Conservation (phyloP, 192 early-diverging fungal genomes). For the Coemansia sp. region DNA sequence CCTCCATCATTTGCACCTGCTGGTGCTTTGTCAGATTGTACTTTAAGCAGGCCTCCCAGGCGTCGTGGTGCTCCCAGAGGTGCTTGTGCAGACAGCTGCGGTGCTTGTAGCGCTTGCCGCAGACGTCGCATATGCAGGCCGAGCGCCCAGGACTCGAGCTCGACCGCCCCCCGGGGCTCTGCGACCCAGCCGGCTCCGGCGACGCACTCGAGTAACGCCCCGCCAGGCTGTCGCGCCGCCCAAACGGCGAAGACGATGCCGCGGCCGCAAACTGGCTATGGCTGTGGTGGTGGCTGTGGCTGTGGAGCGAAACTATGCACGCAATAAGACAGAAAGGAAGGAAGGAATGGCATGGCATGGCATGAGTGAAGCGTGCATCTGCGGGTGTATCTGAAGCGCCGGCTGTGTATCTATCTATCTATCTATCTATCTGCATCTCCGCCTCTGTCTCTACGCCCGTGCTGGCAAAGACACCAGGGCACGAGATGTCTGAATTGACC, state of each 20-base stretch:
- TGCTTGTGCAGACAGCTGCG: conserved; percentile 60
- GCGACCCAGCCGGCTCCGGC: conserved; percentile 35
- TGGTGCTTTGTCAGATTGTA: conserved; percentile 64
- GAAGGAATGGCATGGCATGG: too few relatives aligned
- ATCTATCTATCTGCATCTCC: too few relatives aligned
- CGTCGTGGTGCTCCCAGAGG: conserved; percentile 62
- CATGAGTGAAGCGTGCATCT: too few relatives aligned
- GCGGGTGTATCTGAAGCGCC: too few relatives aligned
- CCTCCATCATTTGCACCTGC: conserved; percentile 67
- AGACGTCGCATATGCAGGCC: conserved; percentile 53
- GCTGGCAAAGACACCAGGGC: too few relatives aligned
- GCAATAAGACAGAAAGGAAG: too few relatives aligned
- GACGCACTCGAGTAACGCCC: conserved; percentile 38
- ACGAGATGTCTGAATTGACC: too few relatives aligned
- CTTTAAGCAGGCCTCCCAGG: conserved; percentile 59
- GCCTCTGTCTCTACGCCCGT: too few relatives aligned
- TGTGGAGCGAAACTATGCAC: conserved; percentile 4
- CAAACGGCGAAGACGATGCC: too few relatives aligned
- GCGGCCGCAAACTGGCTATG: conserved; percentile 10
- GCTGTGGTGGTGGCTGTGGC: too few relatives aligned
- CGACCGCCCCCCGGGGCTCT: conserved; percentile 29
- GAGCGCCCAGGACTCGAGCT: conserved; percentile 46
- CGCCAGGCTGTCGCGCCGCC: conserved; percentile 28
- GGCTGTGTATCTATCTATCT: too few relatives aligned
- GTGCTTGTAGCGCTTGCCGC: conserved; percentile 61